Base-by-base conservation (phyloP, 192 early-diverging fungal genomes). In the Rhizoclosmatium sp. region DNA sequence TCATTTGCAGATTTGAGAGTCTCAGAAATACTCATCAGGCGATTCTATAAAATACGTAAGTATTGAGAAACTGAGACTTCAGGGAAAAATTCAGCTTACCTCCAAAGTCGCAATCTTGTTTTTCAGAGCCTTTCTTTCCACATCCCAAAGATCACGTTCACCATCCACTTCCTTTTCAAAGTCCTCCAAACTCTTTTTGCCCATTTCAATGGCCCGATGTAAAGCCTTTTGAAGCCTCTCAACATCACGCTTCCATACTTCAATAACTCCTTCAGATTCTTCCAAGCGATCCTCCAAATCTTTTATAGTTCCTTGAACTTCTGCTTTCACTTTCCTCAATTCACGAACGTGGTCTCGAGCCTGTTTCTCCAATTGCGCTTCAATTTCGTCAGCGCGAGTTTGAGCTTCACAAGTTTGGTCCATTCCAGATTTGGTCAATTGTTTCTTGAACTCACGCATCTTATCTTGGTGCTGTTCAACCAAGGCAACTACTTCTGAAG, bases 261-360 rank as follows among this genome's bases (percentile, higher is more conserved):
- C 42, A 0, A 21, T 68, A 14, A 51, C 69, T 16, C 39, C 19
- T 41, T 71, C 69, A 7, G 44, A 21, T 71, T 80, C 81, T 46
- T 69, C 59, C 45, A 83, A n/a, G 12, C 45, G 47, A 5, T 72
- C 81, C 39, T 80, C 56, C 47, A 75, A 61, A 44, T 75, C 65
- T 54, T 69, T 59, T 2, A 85, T 47, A 19, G 66, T 71, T 45
- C 64, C 78, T 42, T 84, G 77, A 58, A 74, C 46, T 31, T 81
- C 77, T 12, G 56, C 70, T 12, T 44, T 45, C 12, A 56, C 31
- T 12, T 56, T 23, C 14, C 65, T 21, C 39, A 66, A n/a, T 14
- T 7, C 23, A 21, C 58, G 49, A n/a, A 46, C 75, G 2, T 66
- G 14, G 2, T 76, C 75, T 14, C 75, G 61, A 9, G 75, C 47